Percentiles rank a stretch among this genome's conserved stretches.
phyloP scores from a whole-genome alignment of 2,329 filamentous ascomycete genomes.

The Coniella lustricola region DNA sequence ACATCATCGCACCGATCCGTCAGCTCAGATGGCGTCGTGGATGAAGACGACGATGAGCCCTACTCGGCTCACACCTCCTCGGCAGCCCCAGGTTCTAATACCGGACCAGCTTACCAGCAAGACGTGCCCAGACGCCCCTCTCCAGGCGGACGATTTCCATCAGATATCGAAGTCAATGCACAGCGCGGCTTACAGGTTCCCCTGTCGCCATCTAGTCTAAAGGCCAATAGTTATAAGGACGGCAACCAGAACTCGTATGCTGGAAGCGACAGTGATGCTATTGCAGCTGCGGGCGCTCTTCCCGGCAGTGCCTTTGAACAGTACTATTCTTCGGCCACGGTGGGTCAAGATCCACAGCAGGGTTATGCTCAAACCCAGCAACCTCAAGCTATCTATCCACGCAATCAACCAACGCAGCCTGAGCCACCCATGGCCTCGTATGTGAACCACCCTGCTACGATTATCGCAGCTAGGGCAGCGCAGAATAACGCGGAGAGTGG shows the following conservation, averaged over 20 bases:
- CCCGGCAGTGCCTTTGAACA: conserved; percentile 38
- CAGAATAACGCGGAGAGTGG: not conserved
- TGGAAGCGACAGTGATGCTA: conserved; percentile 48
- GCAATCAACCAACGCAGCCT: conserved; percentile 33
- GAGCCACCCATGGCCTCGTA: conserved; percentile 4
- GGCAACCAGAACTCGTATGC: conserved; percentile 28
- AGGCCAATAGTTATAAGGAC: conserved; percentile 49
- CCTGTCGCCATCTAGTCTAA: conserved; percentile 74
- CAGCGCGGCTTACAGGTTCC: conserved; percentile 73
- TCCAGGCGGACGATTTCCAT: conserved; percentile 95
- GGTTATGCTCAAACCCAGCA: not conserved
- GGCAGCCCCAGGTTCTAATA: conserved; percentile 36
- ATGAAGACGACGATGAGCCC: conserved; percentile 65
- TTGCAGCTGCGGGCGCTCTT: conserved; percentile 50
- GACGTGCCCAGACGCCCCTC: conserved; percentile 62
- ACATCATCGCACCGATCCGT: conserved; percentile 48
- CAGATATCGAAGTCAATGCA: conserved; percentile 77
- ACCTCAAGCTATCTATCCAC: conserved; percentile 29
- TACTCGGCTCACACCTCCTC: conserved; percentile 52
- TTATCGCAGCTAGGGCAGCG: not conserved
- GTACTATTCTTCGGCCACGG: conserved; percentile 22
- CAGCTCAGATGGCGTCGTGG: conserved; percentile 70
- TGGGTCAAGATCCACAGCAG: conserved; percentile 12
- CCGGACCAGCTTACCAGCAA: conserved; percentile 30
- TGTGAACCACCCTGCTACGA: conserved; percentile 8